Evolutionary conservation across 371 early-diverging fungal genomes (phyloP).

Genomic region (Mortierella sp.): DNA sequence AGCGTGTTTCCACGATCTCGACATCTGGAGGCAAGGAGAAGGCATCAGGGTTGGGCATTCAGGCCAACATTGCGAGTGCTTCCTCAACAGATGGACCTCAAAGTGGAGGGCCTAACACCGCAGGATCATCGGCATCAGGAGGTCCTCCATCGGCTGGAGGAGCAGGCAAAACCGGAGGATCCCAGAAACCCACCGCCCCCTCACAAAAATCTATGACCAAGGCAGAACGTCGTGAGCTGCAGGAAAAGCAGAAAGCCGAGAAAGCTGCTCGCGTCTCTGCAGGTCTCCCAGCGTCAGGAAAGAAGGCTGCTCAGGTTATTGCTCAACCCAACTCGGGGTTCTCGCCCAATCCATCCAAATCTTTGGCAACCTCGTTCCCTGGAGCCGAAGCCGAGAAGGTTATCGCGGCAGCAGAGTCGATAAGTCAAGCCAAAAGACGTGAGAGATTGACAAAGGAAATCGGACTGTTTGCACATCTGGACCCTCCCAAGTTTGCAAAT

Average conservation of each 20-base stretch:
- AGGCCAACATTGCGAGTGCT: slow-evolving; percentile 17
- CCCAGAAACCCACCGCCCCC: slow-evolving; percentile 38
- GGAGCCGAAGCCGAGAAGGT: slow-evolving; percentile 53
- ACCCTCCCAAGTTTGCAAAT: slow-evolving; percentile 68
- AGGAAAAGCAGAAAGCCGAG: slow-evolving; percentile 84
- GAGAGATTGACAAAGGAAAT: slow-evolving; percentile 65
- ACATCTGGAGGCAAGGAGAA: slow-evolving; percentile 31
- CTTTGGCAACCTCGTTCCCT: slow-evolving; percentile 53
- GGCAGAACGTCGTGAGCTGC: slow-evolving; percentile 88
- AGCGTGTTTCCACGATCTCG: slow-evolving; percentile 34
- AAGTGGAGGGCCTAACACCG: slow-evolving; percentile 23
- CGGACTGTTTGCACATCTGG: slow-evolving; percentile 76
- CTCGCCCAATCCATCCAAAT: slow-evolving; percentile 56
- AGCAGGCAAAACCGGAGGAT: slow-evolving; percentile 15
- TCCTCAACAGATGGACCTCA: slow-evolving; percentile 32
- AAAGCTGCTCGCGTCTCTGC: slow-evolving; percentile 71
- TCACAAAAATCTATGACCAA: slow-evolving; percentile 79
- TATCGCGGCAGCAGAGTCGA: slow-evolving; percentile 45
- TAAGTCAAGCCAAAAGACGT: slow-evolving; percentile 60
- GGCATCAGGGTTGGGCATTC: slow-evolving; percentile 53
- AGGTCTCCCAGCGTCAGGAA: slow-evolving; percentile 58
- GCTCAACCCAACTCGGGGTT: slow-evolving; percentile 50
- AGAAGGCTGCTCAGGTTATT: slow-evolving; percentile 42
- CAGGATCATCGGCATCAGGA: slow-evolving; percentile 18
- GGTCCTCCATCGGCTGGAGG: slow-evolving; percentile 16